Percentiles rank a stretch among this genome's conserved stretches.
These are phyloP conservation scores for Zopfia rhizophila DNA, from an alignment of 2,329 filamentous ascomycete genomes.

Conservation along the genomic window DNA sequence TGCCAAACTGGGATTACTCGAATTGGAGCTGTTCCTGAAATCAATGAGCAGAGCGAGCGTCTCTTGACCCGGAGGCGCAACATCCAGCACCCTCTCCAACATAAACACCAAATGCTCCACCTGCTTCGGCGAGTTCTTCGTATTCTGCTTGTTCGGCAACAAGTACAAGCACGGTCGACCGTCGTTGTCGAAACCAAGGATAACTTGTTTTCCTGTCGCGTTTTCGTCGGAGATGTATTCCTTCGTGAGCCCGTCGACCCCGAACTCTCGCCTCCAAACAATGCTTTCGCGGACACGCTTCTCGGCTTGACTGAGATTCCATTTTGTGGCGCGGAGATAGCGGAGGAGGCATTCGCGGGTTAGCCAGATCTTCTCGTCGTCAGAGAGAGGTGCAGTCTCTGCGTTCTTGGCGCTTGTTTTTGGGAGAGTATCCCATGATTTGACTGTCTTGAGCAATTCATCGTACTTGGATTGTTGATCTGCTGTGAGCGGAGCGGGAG, in stretches of 20 bases:
- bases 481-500: conserved; percentile 70
- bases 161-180: conserved; percentile 92
- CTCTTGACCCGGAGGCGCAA: conserved; percentile 89
- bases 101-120: conserved; percentile 96
- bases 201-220: conserved; percentile 93
- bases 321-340: conserved; percentile 94
- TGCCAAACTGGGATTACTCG: conserved; percentile 79
- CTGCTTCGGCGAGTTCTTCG: conserved; percentile 83
- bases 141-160: conserved; percentile 91
- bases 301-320: conserved; percentile 76
- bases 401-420: conserved; percentile 69
- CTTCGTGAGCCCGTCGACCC: conserved; percentile 75
- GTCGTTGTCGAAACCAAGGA: conserved; percentile 86
- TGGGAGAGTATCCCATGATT: conserved; percentile 76
- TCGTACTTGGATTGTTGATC: conserved; percentile 88
- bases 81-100: conserved; percentile 87
- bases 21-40: conserved; percentile 82
- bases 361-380: conserved; percentile 87
- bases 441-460: conserved; percentile 75
- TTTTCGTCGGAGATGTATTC: conserved; percentile 95
- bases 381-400: conserved; percentile 72
- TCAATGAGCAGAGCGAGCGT: conserved; percentile 88
- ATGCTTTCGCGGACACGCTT: conserved; percentile 84
- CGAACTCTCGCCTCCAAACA: conserved; percentile 91
- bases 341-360: conserved; percentile 91